Percentiles rank a stretch among this genome's conserved stretches.
These are phyloP conservation scores for Rhizomucor miehei DNA, from an alignment of 371 early-diverging fungal species.

Conservation along the genomic window DNA sequence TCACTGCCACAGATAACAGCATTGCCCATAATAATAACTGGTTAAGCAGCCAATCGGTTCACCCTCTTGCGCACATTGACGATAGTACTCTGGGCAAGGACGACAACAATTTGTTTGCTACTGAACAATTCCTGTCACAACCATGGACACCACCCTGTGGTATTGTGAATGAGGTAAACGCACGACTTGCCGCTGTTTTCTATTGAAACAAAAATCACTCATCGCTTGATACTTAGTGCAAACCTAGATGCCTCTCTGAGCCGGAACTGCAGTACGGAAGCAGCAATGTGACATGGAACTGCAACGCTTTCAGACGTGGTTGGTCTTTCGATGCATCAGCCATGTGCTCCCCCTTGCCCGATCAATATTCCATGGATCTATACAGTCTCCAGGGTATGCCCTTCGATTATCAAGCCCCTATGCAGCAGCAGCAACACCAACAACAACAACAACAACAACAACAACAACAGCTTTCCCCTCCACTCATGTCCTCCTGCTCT, in stretches of 20 bases:
- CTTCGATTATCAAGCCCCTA: constrained; percentile 10
- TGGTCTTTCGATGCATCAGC: constrained; percentile 6
- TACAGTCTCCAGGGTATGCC: constrained; percentile 15
- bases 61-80: constrained; percentile 5
- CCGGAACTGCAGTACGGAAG: constrained; percentile 3
- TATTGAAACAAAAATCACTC: too few species aligned
- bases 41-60: constrained; percentile 10
- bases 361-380: constrained; percentile 17
- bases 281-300: neutral
- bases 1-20: neutral
- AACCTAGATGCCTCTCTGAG: constrained; percentile 5
- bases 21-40: constrained; percentile 5
- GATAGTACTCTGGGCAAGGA: neutral
- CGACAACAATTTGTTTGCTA: constrained; percentile 4
- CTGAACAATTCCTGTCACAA: constrained; percentile 9
- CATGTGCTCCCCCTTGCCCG: constrained; percentile 10
- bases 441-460: too few species aligned
- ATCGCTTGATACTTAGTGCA: too few species aligned
- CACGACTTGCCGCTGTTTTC: too few species aligned
- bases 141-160: too few species aligned
- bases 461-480: constrained; percentile 23
- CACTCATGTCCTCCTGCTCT: constrained; percentile 28
- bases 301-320: constrained; percentile 2
- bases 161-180: too few species aligned
- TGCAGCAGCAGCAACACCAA: neutral